Evolutionary conservation across 192 early-diverging fungal genomes (phyloP), one percentile per base, ranked within the genome.

Genomic region (Entomortierella parvispora): DNA sequence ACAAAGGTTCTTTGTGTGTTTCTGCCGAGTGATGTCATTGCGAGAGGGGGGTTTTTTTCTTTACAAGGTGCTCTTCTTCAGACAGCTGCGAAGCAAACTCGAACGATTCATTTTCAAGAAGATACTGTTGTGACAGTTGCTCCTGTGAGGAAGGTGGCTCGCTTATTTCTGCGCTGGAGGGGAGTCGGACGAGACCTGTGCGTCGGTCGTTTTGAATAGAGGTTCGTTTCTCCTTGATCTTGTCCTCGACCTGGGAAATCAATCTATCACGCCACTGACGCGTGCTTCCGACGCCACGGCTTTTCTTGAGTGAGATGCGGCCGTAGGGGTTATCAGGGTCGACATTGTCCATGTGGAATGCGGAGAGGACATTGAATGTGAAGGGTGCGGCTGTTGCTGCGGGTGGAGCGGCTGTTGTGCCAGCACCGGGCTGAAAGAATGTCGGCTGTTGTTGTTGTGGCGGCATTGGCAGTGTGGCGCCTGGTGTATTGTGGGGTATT

Each of bases 151-250:
- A 18, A 49, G n/a, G n/a, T 9, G 3, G 17, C 48, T 25, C 23
- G 8, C n/a, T 8, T 20, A n/a, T 11, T 1, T 2, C 25, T 26
- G 37, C 58, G n/a, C 6, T 32, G 12, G 55, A 7, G 18, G 32
- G 0, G 9, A 11, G 2, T 14, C 32, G 7, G 6, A 32, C 31
- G 11, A 77, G 32, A 2, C 65, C 74, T 20, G 34, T 11, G 2
- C 74, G 51, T 23, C 66, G 59, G 29, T 60, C 60, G 54, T 68
- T 77, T 14, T 77, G 65, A 22, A 77, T 50, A 3, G 74, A 62
- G 10, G 34, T 50, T 37, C 74, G 59, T 28, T 44, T 64, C 34
- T 68, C 65, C 23, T 68, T 68, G 60, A 77, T 58, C 11, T 65
- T 65, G 32, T 68, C 66, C 37, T 68, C 74, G 34, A 77, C 62